These are phyloP conservation scores for Diplocarpon rosae DNA, from an alignment of 2,329 filamentous ascomycete genomes.

Conservation along the genomic window DNA sequence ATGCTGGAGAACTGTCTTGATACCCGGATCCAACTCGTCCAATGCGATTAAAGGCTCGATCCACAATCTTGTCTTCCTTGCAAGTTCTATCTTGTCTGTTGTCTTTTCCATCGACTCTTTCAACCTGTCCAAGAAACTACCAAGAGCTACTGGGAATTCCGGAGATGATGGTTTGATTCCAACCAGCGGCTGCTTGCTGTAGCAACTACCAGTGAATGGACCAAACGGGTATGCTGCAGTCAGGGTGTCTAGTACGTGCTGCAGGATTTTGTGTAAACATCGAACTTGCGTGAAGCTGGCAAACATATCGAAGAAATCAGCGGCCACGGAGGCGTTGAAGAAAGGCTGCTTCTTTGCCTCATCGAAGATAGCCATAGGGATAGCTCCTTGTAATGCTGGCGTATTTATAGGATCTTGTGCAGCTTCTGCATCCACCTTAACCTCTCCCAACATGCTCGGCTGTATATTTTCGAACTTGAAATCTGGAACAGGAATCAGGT, in stretches of 20 bases:
- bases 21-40: slow-evolving; percentile 42
- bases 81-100: slow-evolving; percentile 35
- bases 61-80: slow-evolving; percentile 42
- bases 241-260: slow-evolving; percentile 62
- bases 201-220: slow-evolving; percentile 56
- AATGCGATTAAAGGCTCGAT: slow-evolving; percentile 40
- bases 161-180: slow-evolving; percentile 52
- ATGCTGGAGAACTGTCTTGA: slow-evolving; percentile 44
- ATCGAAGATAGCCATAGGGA: slow-evolving; percentile 86
- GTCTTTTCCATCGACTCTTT: slow-evolving; percentile 37
- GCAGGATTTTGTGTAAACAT: slow-evolving; percentile 53
- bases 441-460: slow-evolving; percentile 34
- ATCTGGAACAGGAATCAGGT: slow-evolving; percentile 45
- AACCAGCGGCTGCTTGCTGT: slow-evolving; percentile 59
- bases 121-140: slow-evolving; percentile 51
- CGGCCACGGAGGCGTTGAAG: slow-evolving; percentile 53
- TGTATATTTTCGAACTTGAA: slow-evolving; percentile 32
- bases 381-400: slow-evolving; percentile 82
- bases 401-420: slow-evolving; percentile 38
- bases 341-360: slow-evolving; percentile 70
- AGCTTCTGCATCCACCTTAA: slow-evolving; percentile 43
- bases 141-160: slow-evolving; percentile 63
- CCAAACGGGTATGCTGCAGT: slow-evolving; percentile 46
- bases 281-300: slow-evolving; percentile 55
- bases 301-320: slow-evolving; percentile 73